phyloP scores from a whole-genome alignment of 176 grass and related monocot species.

The Metroxylon sagu region DNA sequence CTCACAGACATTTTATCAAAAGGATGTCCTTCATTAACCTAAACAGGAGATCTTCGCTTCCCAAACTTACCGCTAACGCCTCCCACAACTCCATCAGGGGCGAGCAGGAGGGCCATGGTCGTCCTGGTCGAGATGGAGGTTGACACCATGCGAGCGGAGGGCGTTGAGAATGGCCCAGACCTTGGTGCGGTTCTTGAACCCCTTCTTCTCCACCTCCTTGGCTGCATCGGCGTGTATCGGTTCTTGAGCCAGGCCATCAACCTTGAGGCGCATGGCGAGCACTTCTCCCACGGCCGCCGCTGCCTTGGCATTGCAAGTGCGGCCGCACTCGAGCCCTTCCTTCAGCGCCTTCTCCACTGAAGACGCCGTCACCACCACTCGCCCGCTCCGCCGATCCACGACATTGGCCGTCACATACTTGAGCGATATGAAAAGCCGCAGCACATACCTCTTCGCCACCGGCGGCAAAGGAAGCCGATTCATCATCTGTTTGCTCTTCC shows the following conservation, averaged over 20 bases:
- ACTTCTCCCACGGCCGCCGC: slow-evolving; percentile 68
- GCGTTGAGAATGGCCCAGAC: slow-evolving; percentile 76
- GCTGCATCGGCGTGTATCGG: slow-evolving; percentile 54
- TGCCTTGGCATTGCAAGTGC: slow-evolving; percentile 81
- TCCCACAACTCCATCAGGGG: no score
- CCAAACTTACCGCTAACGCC: no score
- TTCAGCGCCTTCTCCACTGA: slow-evolving; percentile 73
- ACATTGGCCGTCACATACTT: slow-evolving; percentile 96
- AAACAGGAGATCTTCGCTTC: no score
- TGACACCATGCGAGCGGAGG: slow-evolving; percentile 43
- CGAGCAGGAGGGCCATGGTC: slow-evolving; percentile 6
- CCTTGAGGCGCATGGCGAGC: slow-evolving; percentile 76
- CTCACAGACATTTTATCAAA: no score
- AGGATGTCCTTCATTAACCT: no score
- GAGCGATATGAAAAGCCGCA: slow-evolving; percentile 94
- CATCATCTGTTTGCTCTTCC: neutral
- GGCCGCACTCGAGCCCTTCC: slow-evolving; percentile 57
- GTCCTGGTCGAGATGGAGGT: slow-evolving; percentile 45
- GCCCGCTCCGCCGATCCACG: slow-evolving; percentile 65
- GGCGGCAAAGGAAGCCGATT: slow-evolving; percentile 26
- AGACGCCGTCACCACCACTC: slow-evolving; percentile 58
- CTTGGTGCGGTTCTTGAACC: slow-evolving; percentile 75
- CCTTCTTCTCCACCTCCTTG: slow-evolving; percentile 88
- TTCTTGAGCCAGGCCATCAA: slow-evolving; percentile 57
- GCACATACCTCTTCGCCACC: slow-evolving; percentile 58